Percentiles rank a stretch among this genome's conserved stretches.
Conservation (phyloP, 2,329 filamentous ascomycete species). For the Penicillium sp. region DNA sequence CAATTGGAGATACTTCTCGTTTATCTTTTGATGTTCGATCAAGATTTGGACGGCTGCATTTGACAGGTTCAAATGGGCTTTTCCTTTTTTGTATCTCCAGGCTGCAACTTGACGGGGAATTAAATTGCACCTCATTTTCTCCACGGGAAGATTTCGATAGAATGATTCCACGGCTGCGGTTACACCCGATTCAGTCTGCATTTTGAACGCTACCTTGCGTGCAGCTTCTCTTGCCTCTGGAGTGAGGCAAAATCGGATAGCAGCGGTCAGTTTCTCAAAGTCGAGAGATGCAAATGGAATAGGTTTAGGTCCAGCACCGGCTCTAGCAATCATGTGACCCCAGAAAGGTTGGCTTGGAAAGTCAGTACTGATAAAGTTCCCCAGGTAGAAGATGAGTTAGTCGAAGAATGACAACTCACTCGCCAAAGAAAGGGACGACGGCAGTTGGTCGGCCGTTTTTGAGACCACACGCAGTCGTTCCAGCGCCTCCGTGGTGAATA, state of each 20-base stretch:
- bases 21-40: slow-evolving; percentile 22
- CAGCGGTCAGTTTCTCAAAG: slow-evolving; percentile 44
- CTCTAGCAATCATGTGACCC: slow-evolving; percentile 52
- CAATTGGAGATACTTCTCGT: slow-evolving; percentile 22
- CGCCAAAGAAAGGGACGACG: slow-evolving; percentile 58
- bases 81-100: slow-evolving; percentile 14
- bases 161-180: slow-evolving; percentile 46
- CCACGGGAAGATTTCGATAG: slow-evolving; percentile 36
- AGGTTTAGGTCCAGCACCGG: slow-evolving; percentile 51
- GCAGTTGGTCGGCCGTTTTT: slow-evolving; percentile 52
- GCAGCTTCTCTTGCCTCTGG: slow-evolving; percentile 39
- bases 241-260: slow-evolving; percentile 47
- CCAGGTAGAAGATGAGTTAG: too few relatives aligned
- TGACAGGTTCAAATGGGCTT: slow-evolving; percentile 19
- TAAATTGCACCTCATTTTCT: slow-evolving; percentile 27
- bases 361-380: neutral
- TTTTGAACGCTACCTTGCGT: slow-evolving; percentile 36
- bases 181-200: slow-evolving; percentile 45
- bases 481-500: slow-evolving; percentile 60
- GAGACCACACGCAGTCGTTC: slow-evolving; percentile 58
- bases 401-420: slow-evolving; percentile 30
- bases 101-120: slow-evolving; percentile 28
- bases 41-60: slow-evolving; percentile 26
- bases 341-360: slow-evolving; percentile 50
- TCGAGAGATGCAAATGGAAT: slow-evolving; percentile 49